Evolutionary conservation across 1,284 basidiomycete species (phyloP).

Genomic region (Porogramme epimiltina): DNA sequence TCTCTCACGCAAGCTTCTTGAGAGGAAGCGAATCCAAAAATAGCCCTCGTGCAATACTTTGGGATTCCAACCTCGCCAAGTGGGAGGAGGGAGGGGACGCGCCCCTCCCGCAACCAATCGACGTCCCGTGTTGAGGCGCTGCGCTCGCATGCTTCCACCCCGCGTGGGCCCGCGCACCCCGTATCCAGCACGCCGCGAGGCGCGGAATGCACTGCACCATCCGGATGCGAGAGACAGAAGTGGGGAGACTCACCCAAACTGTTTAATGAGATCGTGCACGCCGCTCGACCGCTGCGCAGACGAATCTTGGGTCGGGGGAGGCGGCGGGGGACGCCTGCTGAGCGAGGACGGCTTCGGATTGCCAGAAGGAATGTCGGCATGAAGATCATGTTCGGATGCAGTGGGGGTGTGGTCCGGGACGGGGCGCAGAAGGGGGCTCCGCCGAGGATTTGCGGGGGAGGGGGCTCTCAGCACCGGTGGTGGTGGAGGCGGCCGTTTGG

Average conservation of each 20-base stretch:
- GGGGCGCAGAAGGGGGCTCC: constrained; percentile 47
- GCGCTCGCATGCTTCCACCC: no score
- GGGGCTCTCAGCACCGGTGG: constrained; percentile 50
- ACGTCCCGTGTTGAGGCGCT: no score
- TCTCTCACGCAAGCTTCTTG: no score
- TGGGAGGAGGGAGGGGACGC: no score
- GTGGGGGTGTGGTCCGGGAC: constrained; percentile 38
- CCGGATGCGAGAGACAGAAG: not conserved
- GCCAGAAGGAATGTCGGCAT: constrained; percentile 21
- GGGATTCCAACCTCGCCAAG: no score
- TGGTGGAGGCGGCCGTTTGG: constrained; percentile 55
- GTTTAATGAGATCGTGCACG: constrained; percentile 48
- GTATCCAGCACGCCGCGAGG: no score
- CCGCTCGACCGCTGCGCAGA: constrained; percentile 21
- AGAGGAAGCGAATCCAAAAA: no score
- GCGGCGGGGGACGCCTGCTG: constrained; percentile 31
- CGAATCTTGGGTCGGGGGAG: constrained; percentile 19
- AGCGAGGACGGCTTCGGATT: constrained; percentile 26
- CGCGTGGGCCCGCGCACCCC: no score
- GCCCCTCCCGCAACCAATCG: no score
- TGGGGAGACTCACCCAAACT: constrained; percentile 50
- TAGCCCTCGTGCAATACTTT: no score
- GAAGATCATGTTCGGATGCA: constrained; percentile 9
- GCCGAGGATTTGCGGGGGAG: constrained; percentile 42
- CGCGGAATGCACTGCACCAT: not conserved